Percentiles rank a stretch among this genome's conserved stretches.
Conservation (phyloP, 495 filamentous ascomycete genomes). For the Aspergillus cristatus region DNA sequence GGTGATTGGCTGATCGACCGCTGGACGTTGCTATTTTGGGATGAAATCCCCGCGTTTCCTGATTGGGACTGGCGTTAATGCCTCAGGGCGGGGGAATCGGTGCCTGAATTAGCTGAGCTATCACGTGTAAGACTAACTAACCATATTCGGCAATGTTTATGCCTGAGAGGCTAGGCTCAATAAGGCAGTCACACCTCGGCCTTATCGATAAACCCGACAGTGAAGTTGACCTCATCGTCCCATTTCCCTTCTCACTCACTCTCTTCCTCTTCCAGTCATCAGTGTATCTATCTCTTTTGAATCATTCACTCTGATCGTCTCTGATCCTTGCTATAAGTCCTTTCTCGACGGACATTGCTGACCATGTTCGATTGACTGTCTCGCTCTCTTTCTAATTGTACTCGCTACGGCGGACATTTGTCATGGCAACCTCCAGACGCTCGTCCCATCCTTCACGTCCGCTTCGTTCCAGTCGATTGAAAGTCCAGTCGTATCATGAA, state of each 20-base stretch:
- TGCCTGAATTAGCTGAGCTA: conserved; percentile 7
- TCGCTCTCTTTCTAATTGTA: conserved; percentile 2
- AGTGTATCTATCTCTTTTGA: too few relatives aligned
- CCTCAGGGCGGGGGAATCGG: conserved; percentile 25
- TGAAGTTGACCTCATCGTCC: conserved; percentile 2
- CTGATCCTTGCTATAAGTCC: too few relatives aligned
- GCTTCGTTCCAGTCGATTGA: conserved; percentile 30
- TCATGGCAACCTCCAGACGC: conserved; percentile 20
- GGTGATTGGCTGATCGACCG: conserved; percentile 4
- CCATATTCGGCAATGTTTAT: too few relatives aligned
- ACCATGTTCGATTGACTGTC: background rate
- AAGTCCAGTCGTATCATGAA: conserved; percentile 33
- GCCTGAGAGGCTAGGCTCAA: too few relatives aligned
- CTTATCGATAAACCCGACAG: conserved; percentile 15
- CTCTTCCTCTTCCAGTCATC: too few relatives aligned
- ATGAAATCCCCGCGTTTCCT: conserved; percentile 10
- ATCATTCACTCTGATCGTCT: too few relatives aligned
- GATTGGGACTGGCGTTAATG: conserved; percentile 13
- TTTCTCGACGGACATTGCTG: too few relatives aligned
- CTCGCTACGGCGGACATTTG: conserved; percentile 6
- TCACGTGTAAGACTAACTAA: too few relatives aligned
- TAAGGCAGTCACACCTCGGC: too few relatives aligned
- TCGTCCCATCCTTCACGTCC: conserved; percentile 22
- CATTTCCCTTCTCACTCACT: too few relatives aligned
- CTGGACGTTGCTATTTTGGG: conserved; percentile 23